Percentiles rank a stretch among this genome's conserved stretches.
phyloP scores from a whole-genome alignment of 331 rosid species.

The Saraca asoca region DNA sequence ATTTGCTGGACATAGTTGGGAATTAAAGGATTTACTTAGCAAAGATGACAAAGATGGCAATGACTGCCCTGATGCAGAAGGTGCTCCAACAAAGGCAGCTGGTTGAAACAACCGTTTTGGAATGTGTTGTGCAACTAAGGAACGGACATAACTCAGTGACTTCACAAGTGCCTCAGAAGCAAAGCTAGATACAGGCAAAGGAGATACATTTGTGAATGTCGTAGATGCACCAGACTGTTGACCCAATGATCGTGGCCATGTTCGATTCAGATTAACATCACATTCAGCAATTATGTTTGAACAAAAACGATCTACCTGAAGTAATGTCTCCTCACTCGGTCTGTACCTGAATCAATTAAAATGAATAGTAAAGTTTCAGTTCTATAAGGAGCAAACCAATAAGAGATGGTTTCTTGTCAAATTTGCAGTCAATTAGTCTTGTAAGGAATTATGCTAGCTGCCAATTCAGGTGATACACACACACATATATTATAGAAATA shows the following conservation, averaged over 20 bases:
- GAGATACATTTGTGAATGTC: constrained; percentile 55
- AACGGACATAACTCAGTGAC: constrained; percentile 86
- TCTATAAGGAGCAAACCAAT: constrained; percentile 28
- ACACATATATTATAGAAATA: no score
- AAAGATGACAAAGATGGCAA: constrained; percentile 88
- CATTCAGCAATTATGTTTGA: constrained; percentile 85
- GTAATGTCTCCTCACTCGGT: constrained; percentile 90
- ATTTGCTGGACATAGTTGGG: constrained; percentile 69
- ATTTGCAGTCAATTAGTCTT: constrained; percentile 7
- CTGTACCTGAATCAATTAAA: constrained; percentile 66
- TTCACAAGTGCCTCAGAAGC: constrained; percentile 82
- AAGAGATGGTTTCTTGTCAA: constrained; percentile 14
- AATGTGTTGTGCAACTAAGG: constrained; percentile 84
- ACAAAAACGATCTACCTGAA: constrained; percentile 95
- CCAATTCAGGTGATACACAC: constrained; percentile 8
- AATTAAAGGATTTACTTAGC: constrained; percentile 88
- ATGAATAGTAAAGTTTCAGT: constrained; percentile 29
- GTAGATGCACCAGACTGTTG: constrained; percentile 61
- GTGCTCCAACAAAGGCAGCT: constrained; percentile 85
- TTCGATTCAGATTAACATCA: constrained; percentile 63
- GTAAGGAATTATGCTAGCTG: constrained; percentile 27
- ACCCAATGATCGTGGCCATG: constrained; percentile 55
- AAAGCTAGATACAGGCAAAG: constrained; percentile 82
- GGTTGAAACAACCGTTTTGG: constrained; percentile 87
- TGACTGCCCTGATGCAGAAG: constrained; percentile 72